Conservation (phyloP, 2,329 filamentous ascomycete species). For the Xylaria arbuscula region DNA sequence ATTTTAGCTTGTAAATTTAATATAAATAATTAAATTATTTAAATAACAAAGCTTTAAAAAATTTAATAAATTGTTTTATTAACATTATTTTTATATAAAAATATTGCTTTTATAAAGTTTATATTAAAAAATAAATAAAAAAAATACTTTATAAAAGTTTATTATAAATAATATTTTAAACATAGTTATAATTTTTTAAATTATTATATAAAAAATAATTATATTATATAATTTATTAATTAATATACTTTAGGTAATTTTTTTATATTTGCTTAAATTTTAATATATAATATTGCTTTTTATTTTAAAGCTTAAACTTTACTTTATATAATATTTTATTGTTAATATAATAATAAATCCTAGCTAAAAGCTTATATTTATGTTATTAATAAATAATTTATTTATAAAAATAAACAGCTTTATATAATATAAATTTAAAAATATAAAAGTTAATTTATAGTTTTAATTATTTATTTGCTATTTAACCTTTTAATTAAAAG, state of each 20-base stretch:
- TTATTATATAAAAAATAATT: background rate
- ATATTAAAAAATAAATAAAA: too few species aligned
- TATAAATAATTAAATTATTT: too few species aligned
- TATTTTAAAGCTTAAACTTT: background rate
- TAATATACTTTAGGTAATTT: background rate
- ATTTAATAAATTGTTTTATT: too few species aligned
- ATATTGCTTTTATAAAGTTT: too few species aligned
- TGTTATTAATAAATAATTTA: background rate
- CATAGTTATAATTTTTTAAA: background rate
- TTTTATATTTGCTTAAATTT: background rate
- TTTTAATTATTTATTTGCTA: background rate
- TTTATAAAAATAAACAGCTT: background rate
- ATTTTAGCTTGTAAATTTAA: too few species aligned
- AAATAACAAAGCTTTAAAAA: too few species aligned
- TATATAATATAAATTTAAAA: too few species aligned
- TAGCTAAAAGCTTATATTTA: slow-evolving; percentile 1
- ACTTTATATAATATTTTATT: background rate
- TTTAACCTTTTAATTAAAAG: background rate
- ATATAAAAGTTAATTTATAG: too few species aligned
- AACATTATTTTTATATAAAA: too few species aligned
- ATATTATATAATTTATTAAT: background rate
- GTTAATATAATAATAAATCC: slow-evolving; percentile 2
- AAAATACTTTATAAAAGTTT: too few species aligned
- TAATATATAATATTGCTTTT: slow-evolving; percentile 1
- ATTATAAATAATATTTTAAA: background rate